phyloP scores from a whole-genome alignment of 306 rosid species.

The Fragaria iinumae region DNA sequence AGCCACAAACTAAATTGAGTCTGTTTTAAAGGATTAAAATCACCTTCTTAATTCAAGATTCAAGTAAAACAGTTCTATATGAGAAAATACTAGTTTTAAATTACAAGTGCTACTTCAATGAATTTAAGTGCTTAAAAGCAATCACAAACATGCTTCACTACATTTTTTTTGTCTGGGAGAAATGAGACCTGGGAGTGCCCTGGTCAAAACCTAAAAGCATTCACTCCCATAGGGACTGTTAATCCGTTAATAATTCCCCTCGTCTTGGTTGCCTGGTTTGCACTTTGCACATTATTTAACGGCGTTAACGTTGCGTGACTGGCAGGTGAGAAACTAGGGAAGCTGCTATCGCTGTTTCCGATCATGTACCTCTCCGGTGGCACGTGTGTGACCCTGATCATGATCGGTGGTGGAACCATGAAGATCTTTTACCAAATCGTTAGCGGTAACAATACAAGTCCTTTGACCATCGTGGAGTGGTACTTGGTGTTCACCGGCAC shows the following conservation, averaged over 20 bases:
- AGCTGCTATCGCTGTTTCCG: slow-evolving; percentile 53
- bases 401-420: slow-evolving; percentile 72
- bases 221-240: background rate
- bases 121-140: no score
- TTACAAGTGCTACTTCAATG: no score
- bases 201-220: background rate
- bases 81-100: no score
- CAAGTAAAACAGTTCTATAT: no score
- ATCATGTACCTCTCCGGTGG: slow-evolving; percentile 76
- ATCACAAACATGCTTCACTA: no score
- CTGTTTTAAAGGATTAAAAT: no score
- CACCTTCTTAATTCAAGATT: no score
- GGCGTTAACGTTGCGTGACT: background rate
- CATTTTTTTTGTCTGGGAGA: no score
- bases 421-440: slow-evolving; percentile 55
- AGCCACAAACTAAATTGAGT: no score
- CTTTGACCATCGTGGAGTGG: slow-evolving; percentile 53
- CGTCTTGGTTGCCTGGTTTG: no score
- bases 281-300: background rate
- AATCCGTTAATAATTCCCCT: background rate
- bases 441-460: slow-evolving; percentile 28
- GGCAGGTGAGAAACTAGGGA: slow-evolving; percentile 70
- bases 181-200: background rate
- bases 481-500: slow-evolving; percentile 53
- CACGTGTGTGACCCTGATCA: slow-evolving; percentile 71